A percentile compares a stretch with the other conserved stretches of the same genome.
phyloP scores from a whole-genome alignment of 2,329 filamentous ascomycete genomes.

The Trichoderma polysporum region DNA sequence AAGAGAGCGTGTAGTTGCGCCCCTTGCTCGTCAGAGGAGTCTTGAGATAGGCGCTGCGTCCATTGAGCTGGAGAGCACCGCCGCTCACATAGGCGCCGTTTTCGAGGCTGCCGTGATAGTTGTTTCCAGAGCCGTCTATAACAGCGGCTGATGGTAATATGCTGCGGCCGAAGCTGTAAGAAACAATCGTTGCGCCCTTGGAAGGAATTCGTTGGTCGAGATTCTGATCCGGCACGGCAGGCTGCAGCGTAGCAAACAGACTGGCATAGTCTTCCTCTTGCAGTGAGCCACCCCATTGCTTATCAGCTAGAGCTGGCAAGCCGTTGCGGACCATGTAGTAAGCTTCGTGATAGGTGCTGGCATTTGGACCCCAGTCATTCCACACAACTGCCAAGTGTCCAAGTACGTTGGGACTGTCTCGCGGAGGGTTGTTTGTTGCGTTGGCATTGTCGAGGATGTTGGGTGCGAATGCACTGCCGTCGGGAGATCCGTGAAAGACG shows the following conservation, averaged over 20 bases:
- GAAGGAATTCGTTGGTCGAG: conserved; percentile 26
- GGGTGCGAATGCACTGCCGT: conserved; percentile 25
- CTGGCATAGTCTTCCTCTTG: conserved; percentile 20
- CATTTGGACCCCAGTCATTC: conserved; percentile 29
- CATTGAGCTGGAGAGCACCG: conserved; percentile 33
- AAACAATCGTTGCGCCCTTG: conserved; percentile 23
- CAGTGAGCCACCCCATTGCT: conserved; percentile 29
- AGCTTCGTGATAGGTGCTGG: conserved; percentile 27
- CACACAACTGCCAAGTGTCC: conserved; percentile 27
- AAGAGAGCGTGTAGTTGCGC: conserved; percentile 53
- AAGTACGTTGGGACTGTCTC: conserved; percentile 23
- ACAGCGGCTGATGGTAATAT: conserved; percentile 26
- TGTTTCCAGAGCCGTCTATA: conserved; percentile 25
- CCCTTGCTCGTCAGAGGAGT: conserved; percentile 56
- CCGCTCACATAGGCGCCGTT: conserved; percentile 33
- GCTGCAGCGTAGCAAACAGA: conserved; percentile 25
- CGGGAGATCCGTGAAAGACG: conserved; percentile 23
- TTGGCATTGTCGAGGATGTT: conserved; percentile 27
- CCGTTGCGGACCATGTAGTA: conserved; percentile 27
- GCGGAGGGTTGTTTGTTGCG: conserved; percentile 25
- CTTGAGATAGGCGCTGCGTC: conserved; percentile 39
- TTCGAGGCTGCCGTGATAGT: conserved; percentile 23
- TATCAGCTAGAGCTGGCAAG: conserved; percentile 27
- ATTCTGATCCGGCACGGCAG: conserved; percentile 27
- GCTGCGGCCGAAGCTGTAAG: conserved; percentile 27